phyloP scores from a whole-genome alignment of 768 basidiomycete genomes.

The Galerina marginata region DNA sequence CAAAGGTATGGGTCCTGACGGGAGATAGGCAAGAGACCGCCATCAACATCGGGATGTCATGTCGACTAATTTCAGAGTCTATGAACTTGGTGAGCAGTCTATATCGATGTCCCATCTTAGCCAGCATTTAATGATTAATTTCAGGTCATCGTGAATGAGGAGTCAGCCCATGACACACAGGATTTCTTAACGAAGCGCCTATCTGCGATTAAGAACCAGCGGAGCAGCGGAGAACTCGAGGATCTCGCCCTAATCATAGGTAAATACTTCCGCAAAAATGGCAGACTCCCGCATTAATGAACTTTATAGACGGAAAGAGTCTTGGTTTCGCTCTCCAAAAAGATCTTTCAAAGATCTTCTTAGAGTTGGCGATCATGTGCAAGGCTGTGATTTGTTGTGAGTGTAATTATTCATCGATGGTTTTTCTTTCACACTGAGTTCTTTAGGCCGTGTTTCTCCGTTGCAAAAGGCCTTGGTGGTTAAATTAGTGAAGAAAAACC shows the following conservation, averaged over 20 bases:
- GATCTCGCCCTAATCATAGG: constrained; percentile 96
- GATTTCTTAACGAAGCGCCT: constrained; percentile 90
- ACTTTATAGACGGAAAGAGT: constrained; percentile 86
- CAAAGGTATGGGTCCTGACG: constrained; percentile 93
- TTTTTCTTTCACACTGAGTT: background rate
- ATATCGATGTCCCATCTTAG: background rate
- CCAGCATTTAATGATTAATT: background rate
- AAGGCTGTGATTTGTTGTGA: constrained; percentile 97
- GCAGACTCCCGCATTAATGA: constrained; percentile 8
- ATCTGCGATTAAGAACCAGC: constrained; percentile 91
- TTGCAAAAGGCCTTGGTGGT: constrained; percentile 97
- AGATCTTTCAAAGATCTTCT: constrained; percentile 84
- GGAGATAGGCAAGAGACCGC: constrained; percentile 99
- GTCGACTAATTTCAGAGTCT: constrained; percentile 94
- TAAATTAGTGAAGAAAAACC: constrained; percentile 98
- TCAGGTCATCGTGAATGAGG: constrained; percentile 94
- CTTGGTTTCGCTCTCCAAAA: constrained; percentile 93
- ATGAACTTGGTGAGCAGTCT: constrained; percentile 87
- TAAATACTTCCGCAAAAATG: constrained; percentile 35
- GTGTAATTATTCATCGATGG: constrained; percentile 31
- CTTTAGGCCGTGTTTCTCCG: constrained; percentile 93
- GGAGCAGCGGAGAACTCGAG: constrained; percentile 89
- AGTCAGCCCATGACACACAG: constrained; percentile 77
- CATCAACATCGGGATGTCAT: constrained; percentile 98
- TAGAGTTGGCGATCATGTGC: constrained; percentile 97